These are phyloP conservation scores for Talaromyces thailandensis DNA, from an alignment of 495 filamentous ascomycete species.

Conservation along the genomic window DNA sequence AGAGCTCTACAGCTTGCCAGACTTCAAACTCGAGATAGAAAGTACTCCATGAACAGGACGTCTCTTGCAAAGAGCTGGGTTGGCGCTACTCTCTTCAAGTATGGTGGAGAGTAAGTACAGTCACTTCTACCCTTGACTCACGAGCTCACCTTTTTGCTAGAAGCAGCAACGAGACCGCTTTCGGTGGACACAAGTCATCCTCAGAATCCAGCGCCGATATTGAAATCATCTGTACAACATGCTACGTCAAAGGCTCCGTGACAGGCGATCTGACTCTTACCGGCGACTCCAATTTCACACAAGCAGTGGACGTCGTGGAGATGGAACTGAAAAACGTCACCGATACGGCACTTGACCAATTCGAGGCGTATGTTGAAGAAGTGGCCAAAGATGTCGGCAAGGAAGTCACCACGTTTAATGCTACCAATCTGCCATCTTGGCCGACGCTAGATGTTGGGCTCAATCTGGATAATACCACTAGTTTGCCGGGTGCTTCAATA, in stretches of 20 bases:
- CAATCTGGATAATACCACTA: slow-evolving; percentile 29
- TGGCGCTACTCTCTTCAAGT: slow-evolving; percentile 20
- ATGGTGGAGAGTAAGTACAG: slow-evolving; percentile 2
- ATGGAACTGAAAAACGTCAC: slow-evolving; percentile 24
- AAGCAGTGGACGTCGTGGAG: slow-evolving; percentile 23
- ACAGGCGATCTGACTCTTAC: slow-evolving; percentile 29
- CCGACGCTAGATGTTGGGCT: slow-evolving; percentile 14
- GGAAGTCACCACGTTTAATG: neutral
- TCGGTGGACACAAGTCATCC: neutral
- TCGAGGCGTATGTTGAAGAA: slow-evolving; percentile 11
- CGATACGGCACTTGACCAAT: slow-evolving; percentile 5
- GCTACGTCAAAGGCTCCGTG: slow-evolving; percentile 41
- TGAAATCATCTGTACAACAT: slow-evolving; percentile 38
- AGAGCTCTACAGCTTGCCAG: slow-evolving; percentile 8
- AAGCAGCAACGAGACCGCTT: neutral
- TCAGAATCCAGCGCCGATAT: slow-evolving; percentile 12
- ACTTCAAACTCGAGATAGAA: slow-evolving; percentile 8
- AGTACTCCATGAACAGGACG: slow-evolving; percentile 25
- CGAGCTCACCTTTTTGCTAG: neutral
- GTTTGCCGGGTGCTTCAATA: slow-evolving; percentile 31
- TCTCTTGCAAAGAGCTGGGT: slow-evolving; percentile 29
- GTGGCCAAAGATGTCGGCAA: slow-evolving; percentile 7
- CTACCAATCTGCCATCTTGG: slow-evolving; percentile 10
- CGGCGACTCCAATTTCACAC: slow-evolving; percentile 27
- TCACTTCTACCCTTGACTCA: neutral